phyloP scores from a whole-genome alignment of 2,329 filamentous ascomycete genomes.

The Cercospora zeina region DNA sequence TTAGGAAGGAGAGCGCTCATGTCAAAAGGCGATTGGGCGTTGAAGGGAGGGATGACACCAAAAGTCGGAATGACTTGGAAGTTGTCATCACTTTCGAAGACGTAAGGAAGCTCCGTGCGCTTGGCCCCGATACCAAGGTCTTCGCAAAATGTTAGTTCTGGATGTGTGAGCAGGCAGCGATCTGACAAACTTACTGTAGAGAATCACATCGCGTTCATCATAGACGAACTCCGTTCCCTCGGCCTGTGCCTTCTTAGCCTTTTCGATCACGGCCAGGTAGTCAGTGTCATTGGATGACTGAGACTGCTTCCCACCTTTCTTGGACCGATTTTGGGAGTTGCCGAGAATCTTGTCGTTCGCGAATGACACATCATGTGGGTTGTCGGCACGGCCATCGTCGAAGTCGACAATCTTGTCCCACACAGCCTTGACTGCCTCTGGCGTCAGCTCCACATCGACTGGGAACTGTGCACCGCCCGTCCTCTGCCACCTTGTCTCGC shows the following conservation, averaged over 20 bases:
- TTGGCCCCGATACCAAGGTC: constrained; percentile 89
- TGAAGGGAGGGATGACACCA: constrained; percentile 93
- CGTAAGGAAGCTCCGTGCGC: constrained; percentile 78
- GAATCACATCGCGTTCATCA: constrained; percentile 81
- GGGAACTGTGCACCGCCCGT: constrained; percentile 89
- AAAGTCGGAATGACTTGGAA: constrained; percentile 96
- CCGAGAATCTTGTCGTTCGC: constrained; percentile 77
- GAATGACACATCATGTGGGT: constrained; percentile 77
- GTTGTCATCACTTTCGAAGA: constrained; percentile 86
- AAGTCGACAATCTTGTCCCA: constrained; percentile 84
- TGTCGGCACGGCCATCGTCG: constrained; percentile 80
- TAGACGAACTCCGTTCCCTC: constrained; percentile 78
- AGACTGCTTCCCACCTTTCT: constrained; percentile 50
- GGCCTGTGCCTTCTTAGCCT: constrained; percentile 69
- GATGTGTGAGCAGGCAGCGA: not conserved
- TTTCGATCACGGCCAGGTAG: constrained; percentile 72
- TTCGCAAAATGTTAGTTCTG: constrained; percentile 35
- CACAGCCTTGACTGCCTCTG: constrained; percentile 75
- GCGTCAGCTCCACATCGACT: constrained; percentile 75
- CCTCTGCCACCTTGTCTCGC: constrained; percentile 91
- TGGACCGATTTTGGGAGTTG: constrained; percentile 82
- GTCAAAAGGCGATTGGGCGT: constrained; percentile 75
- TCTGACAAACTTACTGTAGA: constrained; percentile 65
- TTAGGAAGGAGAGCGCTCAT: constrained; percentile 85
- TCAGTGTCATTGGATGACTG: constrained; percentile 41